phyloP scores from a whole-genome alignment of 2,329 filamentous ascomycete species.

The Chaetomiaceae sp. region DNA sequence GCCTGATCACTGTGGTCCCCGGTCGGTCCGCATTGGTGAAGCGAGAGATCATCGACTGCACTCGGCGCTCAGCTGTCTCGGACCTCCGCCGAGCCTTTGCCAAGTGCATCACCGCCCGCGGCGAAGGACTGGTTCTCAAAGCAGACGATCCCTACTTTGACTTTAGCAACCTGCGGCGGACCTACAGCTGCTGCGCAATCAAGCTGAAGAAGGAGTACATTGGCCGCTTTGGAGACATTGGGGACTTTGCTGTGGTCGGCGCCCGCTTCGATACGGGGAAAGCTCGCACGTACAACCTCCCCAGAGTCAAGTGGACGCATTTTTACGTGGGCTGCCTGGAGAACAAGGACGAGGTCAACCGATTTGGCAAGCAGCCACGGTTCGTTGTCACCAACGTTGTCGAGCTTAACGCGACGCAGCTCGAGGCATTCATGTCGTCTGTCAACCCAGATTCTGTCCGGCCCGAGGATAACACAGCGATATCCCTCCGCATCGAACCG shows the following conservation, averaged over 20 bases:
- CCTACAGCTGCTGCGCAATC: constrained; percentile 55
- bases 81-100: constrained; percentile 63
- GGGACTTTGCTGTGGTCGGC: constrained; percentile 77
- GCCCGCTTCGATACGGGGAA: constrained; percentile 64
- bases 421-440: constrained; percentile 47
- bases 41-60: constrained; percentile 65
- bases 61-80: constrained; percentile 44
- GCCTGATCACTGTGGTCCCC: constrained; percentile 46
- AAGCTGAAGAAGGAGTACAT: constrained; percentile 90
- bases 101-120: constrained; percentile 57
- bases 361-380: constrained; percentile 47
- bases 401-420: constrained; percentile 48
- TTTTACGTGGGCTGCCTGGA: constrained; percentile 74
- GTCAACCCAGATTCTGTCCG: constrained; percentile 42
- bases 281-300: constrained; percentile 51
- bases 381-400: constrained; percentile 66
- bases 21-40: constrained; percentile 65
- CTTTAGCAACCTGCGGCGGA: constrained; percentile 35
- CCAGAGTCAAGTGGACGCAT: constrained; percentile 66
- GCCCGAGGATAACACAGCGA: constrained; percentile 36
- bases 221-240: constrained; percentile 70
- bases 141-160: constrained; percentile 74
- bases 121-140: constrained; percentile 80
- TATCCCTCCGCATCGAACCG: constrained; percentile 45
- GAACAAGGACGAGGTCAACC: constrained; percentile 58